phyloP scores from a whole-genome alignment of 2,329 filamentous ascomycete genomes.

The Dothistroma pini region DNA sequence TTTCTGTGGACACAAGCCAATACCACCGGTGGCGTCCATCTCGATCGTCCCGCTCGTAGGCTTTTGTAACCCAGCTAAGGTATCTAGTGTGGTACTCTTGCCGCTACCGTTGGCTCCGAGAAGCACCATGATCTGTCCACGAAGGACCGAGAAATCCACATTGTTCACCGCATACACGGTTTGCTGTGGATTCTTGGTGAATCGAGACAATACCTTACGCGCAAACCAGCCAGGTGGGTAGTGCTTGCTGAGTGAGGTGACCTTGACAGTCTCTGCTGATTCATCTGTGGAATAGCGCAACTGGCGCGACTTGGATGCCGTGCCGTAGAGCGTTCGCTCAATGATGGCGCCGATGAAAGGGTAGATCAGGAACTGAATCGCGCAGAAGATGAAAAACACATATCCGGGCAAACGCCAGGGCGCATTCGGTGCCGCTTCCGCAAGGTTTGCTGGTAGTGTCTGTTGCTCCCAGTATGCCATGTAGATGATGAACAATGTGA shows the following conservation, averaged over 20 bases:
- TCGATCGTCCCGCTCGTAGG: constrained; percentile 71
- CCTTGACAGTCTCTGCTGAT: constrained; percentile 57
- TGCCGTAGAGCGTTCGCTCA: constrained; percentile 73
- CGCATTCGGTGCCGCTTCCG: constrained; percentile 54
- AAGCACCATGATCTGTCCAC: constrained; percentile 80
- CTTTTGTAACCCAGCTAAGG: constrained; percentile 74
- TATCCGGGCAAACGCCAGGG: constrained; percentile 67
- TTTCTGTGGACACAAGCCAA: constrained; percentile 85
- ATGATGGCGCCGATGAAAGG: constrained; percentile 70
- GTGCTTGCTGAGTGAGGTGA: constrained; percentile 72
- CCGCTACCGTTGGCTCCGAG: constrained; percentile 85
- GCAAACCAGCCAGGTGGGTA: constrained; percentile 64
- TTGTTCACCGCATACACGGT: constrained; percentile 75
- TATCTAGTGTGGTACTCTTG: constrained; percentile 83
- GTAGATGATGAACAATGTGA: constrained; percentile 77
- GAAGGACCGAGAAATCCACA: constrained; percentile 65
- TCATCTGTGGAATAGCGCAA: constrained; percentile 32
- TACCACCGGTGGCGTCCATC: constrained; percentile 69
- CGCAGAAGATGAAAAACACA: constrained; percentile 71
- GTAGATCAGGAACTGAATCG: constrained; percentile 74
- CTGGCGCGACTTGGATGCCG: constrained; percentile 55
- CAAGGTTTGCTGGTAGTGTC: constrained; percentile 57
- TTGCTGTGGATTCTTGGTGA: constrained; percentile 51
- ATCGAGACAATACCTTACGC: constrained; percentile 46
- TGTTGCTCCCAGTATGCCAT: constrained; percentile 71